These are phyloP conservation scores for Leccinum subfulvum DNA, from an alignment of 1,284 basidiomycete species.

Conservation along the genomic window DNA sequence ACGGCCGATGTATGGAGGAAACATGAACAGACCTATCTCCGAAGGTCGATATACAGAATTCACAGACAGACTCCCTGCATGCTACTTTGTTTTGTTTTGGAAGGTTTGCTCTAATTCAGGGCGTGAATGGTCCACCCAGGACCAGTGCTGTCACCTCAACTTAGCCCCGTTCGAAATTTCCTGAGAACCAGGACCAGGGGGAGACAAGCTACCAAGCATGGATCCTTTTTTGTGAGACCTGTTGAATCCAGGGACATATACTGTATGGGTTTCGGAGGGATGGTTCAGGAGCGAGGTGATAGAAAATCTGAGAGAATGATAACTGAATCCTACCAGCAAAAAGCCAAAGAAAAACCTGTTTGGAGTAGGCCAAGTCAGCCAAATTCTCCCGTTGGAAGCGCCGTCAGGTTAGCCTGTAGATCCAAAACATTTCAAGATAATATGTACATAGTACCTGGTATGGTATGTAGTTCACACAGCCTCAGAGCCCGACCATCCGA, in stretches of 20 bases:
- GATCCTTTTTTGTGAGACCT: not conserved
- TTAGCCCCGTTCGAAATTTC: not conserved
- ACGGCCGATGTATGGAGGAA: not conserved
- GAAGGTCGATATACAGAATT: not conserved
- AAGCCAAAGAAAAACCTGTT: not conserved
- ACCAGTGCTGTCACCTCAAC: not conserved
- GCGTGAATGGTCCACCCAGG: not conserved
- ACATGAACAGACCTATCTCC: not conserved
- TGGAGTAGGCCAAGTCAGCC: not conserved
- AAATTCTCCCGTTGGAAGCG: not conserved
- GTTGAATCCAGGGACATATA: not conserved
- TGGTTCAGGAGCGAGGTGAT: not conserved
- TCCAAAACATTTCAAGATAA: no score
- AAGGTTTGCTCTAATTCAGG: not conserved
- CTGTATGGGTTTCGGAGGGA: not conserved
- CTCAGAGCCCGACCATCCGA: not conserved
- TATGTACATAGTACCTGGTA: not conserved
- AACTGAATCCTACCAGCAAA: not conserved
- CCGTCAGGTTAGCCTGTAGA: no score
- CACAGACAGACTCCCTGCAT: not conserved
- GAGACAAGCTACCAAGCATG: not conserved
- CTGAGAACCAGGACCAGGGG: not conserved
- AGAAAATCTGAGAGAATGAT: not conserved
- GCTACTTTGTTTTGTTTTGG: not conserved
- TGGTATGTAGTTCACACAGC: constrained; percentile 8